A percentile compares a stretch with the other conserved stretches of the same genome.
These are phyloP conservation scores for Hymenoscyphus linearis DNA, from an alignment of 2,329 filamentous ascomycete species.

Conservation along the genomic window DNA sequence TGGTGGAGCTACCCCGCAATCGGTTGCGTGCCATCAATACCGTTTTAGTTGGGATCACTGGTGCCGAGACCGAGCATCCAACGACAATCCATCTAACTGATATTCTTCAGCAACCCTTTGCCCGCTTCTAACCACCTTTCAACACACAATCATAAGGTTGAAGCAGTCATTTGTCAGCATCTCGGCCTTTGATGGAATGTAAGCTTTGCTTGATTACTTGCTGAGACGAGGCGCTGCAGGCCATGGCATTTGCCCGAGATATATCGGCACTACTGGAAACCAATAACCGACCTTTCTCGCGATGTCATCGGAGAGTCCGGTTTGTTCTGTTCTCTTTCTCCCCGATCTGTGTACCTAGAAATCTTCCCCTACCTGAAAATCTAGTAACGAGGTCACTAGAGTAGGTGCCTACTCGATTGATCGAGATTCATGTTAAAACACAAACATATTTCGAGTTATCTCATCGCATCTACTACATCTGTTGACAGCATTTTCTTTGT, in stretches of 20 bases:
- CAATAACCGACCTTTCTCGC: background rate
- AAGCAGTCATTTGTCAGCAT: background rate
- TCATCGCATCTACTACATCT: background rate
- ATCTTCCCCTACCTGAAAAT: background rate
- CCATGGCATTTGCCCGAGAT: background rate
- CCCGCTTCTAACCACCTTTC: background rate
- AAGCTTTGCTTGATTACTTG: background rate
- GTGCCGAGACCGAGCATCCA: background rate
- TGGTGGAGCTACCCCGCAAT: slow-evolving; percentile 3
- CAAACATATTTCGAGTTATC: background rate
- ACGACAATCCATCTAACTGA: background rate
- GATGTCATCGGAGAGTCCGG: background rate
- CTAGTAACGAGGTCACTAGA: background rate
- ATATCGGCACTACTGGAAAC: background rate
- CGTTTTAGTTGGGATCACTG: background rate
- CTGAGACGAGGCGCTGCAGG: background rate
- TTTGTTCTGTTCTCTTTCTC: background rate
- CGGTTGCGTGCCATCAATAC: background rate
- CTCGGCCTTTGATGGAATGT: background rate
- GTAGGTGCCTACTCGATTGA: background rate
- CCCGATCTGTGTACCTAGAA: background rate
- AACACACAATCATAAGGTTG: background rate
- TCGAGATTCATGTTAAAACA: background rate
- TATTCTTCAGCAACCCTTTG: background rate
- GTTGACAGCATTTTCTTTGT: background rate